Evolutionary conservation across 371 early-diverging fungal genomes (phyloP).

Genomic region (Mortierella sp.): DNA sequence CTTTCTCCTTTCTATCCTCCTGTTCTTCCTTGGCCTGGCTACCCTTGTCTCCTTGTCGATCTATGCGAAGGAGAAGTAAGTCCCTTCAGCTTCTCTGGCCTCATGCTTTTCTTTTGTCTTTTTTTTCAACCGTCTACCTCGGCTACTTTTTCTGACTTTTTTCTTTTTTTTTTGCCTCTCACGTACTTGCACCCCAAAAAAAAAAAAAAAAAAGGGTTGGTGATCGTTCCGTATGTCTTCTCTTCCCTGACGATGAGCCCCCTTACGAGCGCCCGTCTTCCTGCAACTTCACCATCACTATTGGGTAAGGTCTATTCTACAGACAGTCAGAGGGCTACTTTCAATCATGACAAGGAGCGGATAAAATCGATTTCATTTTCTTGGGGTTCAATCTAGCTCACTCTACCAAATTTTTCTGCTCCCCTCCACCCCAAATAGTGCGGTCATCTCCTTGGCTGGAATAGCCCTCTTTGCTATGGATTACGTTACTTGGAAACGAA

Average conservation of each 20-base stretch:
- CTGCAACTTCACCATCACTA: slow-evolving; percentile 7
- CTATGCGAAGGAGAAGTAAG: background rate
- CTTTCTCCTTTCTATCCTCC: slow-evolving; percentile 11
- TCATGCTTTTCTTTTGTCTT: no score
- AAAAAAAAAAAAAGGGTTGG: background rate
- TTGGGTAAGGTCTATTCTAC: slow-evolving; percentile 6
- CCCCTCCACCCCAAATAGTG: no score
- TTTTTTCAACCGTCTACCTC: no score
- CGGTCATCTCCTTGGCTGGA: slow-evolving; percentile 4
- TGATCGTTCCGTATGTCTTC: background rate
- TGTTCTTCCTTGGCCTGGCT: slow-evolving; percentile 22
- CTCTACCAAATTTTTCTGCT: background rate
- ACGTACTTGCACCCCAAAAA: no score
- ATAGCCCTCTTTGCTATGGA: slow-evolving; percentile 9
- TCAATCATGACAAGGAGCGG: no score
- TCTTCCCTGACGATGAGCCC: background rate
- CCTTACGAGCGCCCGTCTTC: background rate
- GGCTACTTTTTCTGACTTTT: no score
- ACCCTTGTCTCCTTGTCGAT: slow-evolving; percentile 8
- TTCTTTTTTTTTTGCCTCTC: no score
- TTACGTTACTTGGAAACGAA: slow-evolving; percentile 29
- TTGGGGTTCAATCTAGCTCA: background rate
- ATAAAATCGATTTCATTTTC: background rate
- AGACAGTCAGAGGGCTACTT: background rate
- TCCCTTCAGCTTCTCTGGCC: background rate